Evolutionary conservation across 2,329 filamentous ascomycete species (phyloP).

Genomic region (Zymoseptoria tritici): DNA sequence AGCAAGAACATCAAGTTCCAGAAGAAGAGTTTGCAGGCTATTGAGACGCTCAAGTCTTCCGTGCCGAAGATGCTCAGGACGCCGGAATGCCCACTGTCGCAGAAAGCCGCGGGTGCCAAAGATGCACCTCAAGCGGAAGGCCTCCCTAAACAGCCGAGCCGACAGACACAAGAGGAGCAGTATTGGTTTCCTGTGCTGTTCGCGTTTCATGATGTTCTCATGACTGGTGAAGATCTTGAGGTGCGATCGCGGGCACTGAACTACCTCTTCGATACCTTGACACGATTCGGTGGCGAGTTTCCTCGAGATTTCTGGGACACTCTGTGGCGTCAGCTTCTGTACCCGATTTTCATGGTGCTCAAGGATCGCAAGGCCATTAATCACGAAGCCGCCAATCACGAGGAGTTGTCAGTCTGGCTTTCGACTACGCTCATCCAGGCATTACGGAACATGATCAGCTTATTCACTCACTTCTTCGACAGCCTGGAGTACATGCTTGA

Average conservation of each 20-base stretch:
- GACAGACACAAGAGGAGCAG: slow-evolving; percentile 88
- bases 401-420: slow-evolving; percentile 96
- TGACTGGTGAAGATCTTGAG: slow-evolving; percentile 98
- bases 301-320: slow-evolving; percentile 97
- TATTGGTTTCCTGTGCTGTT: slow-evolving; percentile 99
- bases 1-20: slow-evolving; percentile 98
- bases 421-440: slow-evolving; percentile 99
- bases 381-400: slow-evolving; percentile 88
- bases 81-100: slow-evolving; percentile 85
- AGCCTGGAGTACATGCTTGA: slow-evolving; percentile 96
- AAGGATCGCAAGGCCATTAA: slow-evolving; percentile 87
- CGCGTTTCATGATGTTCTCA: slow-evolving; percentile 96
- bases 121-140: slow-evolving; percentile 43
- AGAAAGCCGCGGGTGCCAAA: slow-evolving; percentile 44
- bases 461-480: slow-evolving; percentile 98
- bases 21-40: slow-evolving; percentile 93
- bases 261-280: slow-evolving; percentile 91
- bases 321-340: slow-evolving; percentile 90
- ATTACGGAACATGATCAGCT: slow-evolving; percentile 92
- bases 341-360: slow-evolving; percentile 96
- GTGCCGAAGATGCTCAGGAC: slow-evolving; percentile 93
- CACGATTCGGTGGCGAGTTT: slow-evolving; percentile 84
- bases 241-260: slow-evolving; percentile 82
- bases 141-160: slow-evolving; percentile 56
- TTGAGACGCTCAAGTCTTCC: slow-evolving; percentile 88